Base-by-base conservation (phyloP, 164 flowering plant species). In the Pachysandra terminalis region DNA sequence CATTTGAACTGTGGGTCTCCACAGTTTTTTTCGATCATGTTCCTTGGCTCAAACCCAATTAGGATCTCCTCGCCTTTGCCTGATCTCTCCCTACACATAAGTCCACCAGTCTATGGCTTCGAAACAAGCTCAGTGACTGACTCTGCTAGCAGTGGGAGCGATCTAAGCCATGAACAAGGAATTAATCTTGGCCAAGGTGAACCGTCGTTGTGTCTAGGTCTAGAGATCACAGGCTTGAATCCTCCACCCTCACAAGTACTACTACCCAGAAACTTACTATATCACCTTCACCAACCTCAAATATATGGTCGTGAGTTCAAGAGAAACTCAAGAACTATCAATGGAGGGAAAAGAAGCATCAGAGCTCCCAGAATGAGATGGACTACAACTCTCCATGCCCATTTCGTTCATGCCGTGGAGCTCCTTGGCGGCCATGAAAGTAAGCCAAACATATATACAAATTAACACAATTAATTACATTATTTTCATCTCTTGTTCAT, bases 381-480 rank as follows among this genome's bases (percentile, higher is more conserved):
- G 98, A 91, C 98, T 65, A 74, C 96, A 0, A 95, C 96, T 25
- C 91, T 93, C 19, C 98, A 91, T 65, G 91, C 98, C 52, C 96
- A 90, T 76, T 95, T 95, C 59, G 92, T 91, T 58, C 98, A 92
- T 56, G 96, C 97, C 0, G 97, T 95, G 26, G 92, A 90, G 85
- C 93, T 95, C 45, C 96, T 95, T 27, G 98, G 98, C 5, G 98
- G 98, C 65, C 97, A 95, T 84, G 97, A 91, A 73, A 86, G 98
- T 94, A 88, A 72, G 78, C 15, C 56, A 19, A 37, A 37, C 24
- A 54, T 3, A 55, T 10, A 65, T 8, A 55, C 27, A 16, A 37
- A 25, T 0, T 63, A 1, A 28, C 12, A 28, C 12, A 32, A 23
- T 56, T 26, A 23, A 16, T 37, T 37, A 32, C 5, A 6, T 40